Evolutionary conservation across 2,329 filamentous ascomycete genomes (phyloP).

Genomic region (Botryosphaeria dothidea): DNA sequence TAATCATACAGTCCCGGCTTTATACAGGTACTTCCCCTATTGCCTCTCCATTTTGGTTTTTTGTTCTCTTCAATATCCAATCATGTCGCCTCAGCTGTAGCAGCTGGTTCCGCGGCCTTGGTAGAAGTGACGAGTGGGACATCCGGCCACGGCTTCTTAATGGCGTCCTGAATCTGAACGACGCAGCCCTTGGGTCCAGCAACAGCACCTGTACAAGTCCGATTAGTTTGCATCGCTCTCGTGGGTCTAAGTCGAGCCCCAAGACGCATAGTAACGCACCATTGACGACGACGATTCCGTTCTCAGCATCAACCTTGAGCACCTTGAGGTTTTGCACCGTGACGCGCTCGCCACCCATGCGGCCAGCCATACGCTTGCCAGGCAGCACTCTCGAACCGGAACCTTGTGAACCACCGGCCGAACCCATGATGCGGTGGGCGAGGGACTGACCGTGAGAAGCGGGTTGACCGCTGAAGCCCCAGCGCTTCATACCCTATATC

Average conservation of each 20-base stretch:
- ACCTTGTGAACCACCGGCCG: slow-evolving; percentile 84
- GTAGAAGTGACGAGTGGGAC: background rate
- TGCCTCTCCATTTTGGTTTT: background rate
- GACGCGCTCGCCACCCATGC: slow-evolving; percentile 87
- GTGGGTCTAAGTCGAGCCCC: background rate
- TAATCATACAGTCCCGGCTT: background rate
- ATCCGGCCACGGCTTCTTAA: slow-evolving; percentile 76
- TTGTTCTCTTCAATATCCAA: background rate
- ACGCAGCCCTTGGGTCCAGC: slow-evolving; percentile 85
- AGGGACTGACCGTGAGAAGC: slow-evolving; percentile 94
- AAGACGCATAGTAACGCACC: slow-evolving; percentile 51
- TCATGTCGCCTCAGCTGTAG: slow-evolving; percentile 20
- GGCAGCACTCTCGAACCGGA: slow-evolving; percentile 89
- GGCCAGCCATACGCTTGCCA: slow-evolving; percentile 96
- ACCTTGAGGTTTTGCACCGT: slow-evolving; percentile 92
- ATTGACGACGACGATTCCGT: slow-evolving; percentile 85
- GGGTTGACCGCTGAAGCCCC: slow-evolving; percentile 85
- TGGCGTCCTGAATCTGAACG: slow-evolving; percentile 84
- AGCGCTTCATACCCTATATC: slow-evolving; percentile 82
- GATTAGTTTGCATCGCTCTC: no score
- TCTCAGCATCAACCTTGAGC: slow-evolving; percentile 80
- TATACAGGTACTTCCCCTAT: background rate
- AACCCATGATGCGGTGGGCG: slow-evolving; percentile 91
- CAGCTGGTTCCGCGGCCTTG: background rate
- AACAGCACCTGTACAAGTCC: slow-evolving; percentile 58